A percentile compares a stretch with the other conserved stretches of the same genome.
phyloP scores from a whole-genome alignment of 257 asterid genomes.

The Fraxinus pennsylvanica region DNA sequence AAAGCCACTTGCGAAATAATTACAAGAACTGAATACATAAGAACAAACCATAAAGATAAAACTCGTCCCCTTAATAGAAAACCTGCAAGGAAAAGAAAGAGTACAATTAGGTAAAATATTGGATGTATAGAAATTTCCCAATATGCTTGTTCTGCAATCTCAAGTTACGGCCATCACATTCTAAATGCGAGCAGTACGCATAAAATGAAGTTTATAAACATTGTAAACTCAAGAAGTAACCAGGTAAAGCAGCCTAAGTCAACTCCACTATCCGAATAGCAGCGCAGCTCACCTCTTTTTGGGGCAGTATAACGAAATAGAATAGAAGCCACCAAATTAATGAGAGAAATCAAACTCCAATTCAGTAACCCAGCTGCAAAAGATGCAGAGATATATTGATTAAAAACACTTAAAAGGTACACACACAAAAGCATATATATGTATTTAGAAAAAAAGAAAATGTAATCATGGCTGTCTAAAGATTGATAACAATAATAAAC shows the following conservation, averaged over 20 bases:
- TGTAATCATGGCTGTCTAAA: neutral
- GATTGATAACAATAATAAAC: neutral
- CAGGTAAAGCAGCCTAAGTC: conserved; percentile 22
- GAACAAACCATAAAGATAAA: conserved; percentile 63
- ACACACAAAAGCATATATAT: neutral
- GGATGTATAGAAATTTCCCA: neutral
- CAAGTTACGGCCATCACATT: conserved; percentile 6
- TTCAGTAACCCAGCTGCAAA: conserved; percentile 72
- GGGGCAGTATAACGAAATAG: conserved; percentile 59
- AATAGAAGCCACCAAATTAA: conserved; percentile 71
- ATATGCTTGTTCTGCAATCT: neutral
- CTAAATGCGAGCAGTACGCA: conserved; percentile 12
- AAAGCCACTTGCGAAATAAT: conserved; percentile 52
- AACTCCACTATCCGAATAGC: conserved; percentile 22
- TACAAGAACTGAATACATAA: conserved; percentile 49
- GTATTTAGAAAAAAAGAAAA: neutral
- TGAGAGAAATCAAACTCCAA: conserved; percentile 78
- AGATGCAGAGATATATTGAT: neutral
- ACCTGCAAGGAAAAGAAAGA: conserved; percentile 45
- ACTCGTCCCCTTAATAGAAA: conserved; percentile 57
- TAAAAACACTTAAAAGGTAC: conserved; percentile 1
- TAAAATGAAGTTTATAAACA: conserved; percentile 9
- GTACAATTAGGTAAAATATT: conserved; percentile 14
- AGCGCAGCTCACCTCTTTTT: conserved; percentile 56
- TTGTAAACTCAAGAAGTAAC: conserved; percentile 4